Conservation (phyloP, 192 early-diverging fungal species). For the Backusella psychrophila region DNA sequence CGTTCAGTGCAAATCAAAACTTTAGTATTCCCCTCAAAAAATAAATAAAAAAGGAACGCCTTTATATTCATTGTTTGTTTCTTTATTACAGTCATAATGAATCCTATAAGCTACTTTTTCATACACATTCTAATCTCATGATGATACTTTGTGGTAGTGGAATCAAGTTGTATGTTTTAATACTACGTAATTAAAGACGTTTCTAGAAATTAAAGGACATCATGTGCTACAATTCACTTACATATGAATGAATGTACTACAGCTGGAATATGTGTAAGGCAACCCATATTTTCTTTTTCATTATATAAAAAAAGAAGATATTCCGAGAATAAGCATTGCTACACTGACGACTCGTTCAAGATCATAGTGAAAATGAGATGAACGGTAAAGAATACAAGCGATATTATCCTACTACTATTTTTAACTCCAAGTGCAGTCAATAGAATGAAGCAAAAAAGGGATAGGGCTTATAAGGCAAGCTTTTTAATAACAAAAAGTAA, state of each 20-base stretch:
- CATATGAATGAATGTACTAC: not conserved
- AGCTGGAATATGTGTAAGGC: not conserved
- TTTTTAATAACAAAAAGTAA: too few species aligned
- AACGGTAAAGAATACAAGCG: too few species aligned
- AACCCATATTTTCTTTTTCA: not conserved
- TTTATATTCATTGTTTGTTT: not conserved
- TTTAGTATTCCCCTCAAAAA: not conserved
- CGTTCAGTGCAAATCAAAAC: not conserved
- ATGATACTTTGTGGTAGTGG: not conserved
- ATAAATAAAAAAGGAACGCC: not conserved
- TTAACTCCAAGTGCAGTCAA: too few species aligned
- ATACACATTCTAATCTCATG: not conserved
- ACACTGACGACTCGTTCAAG: not conserved
- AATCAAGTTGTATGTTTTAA: not conserved
- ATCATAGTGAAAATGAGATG: not conserved
- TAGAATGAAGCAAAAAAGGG: not conserved
- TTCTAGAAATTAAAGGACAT: not conserved
- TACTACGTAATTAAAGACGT: not conserved
- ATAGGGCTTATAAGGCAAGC: too few species aligned
- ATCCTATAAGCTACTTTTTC: not conserved
- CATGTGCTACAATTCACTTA: not conserved
- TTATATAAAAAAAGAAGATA: not conserved
- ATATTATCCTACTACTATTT: too few species aligned
- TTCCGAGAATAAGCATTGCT: not conserved
- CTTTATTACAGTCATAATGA: not conserved